Evolutionary conservation across 768 basidiomycete genomes (phyloP).

Genomic region (Macrolepiota dolichaula): DNA sequence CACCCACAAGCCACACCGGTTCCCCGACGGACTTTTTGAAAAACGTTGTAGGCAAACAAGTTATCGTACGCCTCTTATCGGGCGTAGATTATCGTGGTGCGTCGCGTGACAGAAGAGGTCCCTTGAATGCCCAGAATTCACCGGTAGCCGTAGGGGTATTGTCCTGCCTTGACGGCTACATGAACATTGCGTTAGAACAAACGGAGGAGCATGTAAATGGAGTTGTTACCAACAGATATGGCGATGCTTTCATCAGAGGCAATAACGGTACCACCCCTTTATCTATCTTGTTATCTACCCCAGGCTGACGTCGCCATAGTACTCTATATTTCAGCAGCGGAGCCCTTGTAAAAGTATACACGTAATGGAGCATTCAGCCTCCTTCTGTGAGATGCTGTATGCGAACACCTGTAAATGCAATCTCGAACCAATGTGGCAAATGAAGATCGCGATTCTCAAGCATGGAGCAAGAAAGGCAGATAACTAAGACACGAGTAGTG

Average conservation of each 20-base stretch:
- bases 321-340: slow-evolving; percentile 76
- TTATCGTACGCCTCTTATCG: slow-evolving; percentile 87
- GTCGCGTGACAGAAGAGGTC: slow-evolving; percentile 18
- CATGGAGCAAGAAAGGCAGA: not conserved
- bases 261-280: slow-evolving; percentile 69
- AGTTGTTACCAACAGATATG: slow-evolving; percentile 81
- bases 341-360: slow-evolving; percentile 37
- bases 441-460: not conserved
- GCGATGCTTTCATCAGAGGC: slow-evolving; percentile 93
- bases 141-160: slow-evolving; percentile 60
- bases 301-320: slow-evolving; percentile 37
- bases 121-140: not conserved
- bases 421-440: not conserved
- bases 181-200: slow-evolving; percentile 98
- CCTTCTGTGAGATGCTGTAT: not conserved
- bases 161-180: slow-evolving; percentile 96
- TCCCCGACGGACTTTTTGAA: slow-evolving; percentile 93
- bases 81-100: slow-evolving; percentile 92
- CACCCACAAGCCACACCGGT: slow-evolving; percentile 60
- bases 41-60: slow-evolving; percentile 93
- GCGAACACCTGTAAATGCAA: not conserved
- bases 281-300: not conserved
- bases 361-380: not conserved
- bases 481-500: no score
- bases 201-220: slow-evolving; percentile 96